Base-by-base conservation (phyloP, 106 monocot genomes). In the Amphibolis antarctica region DNA sequence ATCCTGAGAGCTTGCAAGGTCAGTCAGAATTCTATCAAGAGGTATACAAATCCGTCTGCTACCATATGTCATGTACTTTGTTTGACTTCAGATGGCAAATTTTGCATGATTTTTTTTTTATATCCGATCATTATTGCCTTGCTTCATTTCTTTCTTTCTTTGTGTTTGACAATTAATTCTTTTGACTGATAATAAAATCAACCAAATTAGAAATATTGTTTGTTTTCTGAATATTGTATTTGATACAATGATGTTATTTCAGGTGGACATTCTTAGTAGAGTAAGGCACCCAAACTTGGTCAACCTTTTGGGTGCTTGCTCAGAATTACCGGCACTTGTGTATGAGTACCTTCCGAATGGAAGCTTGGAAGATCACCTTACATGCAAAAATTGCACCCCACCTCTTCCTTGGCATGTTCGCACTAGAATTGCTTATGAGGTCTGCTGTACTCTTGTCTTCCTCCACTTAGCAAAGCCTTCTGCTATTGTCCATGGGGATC, bases 391-490 rank as follows among this genome's bases (percentile, higher is more conserved):
- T 5, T 25, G 57, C 55, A 55, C 23, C 57, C 27, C 28, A 12
- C 22, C 63, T 44, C n/a, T 55, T 55, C 23, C 6, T 9, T 55
- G 55, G 24, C 67, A 75, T 12, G 47, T 57, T 13, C 75, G 92
- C 28, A 73, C 74, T 4, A 46, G 73, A 17, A 81, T 92, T 62
- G 59, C 65, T 15, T 58, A 76, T 0, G 92, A 92, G 59, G 74
- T 92, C 21, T 92, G 86, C 57, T 81, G 83, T 26, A 79, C 86
- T 0, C 73, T 92, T 12, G 78, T 84, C 9, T 72, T 63, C 42
- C 74, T 74, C 43, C 73, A 71, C 55, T 64, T 55, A 20, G 50
- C 30, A 52, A 54, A 64, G 42, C 77, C 77, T 44, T 36, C 61
- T 24, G 49, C 45, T 25, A 10, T 76, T 5, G 69, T 65, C 48